Percentiles rank a stretch among this genome's conserved stretches.
Evolutionary conservation across 768 basidiomycete species (phyloP).

Genomic region (Mycena venus): DNA sequence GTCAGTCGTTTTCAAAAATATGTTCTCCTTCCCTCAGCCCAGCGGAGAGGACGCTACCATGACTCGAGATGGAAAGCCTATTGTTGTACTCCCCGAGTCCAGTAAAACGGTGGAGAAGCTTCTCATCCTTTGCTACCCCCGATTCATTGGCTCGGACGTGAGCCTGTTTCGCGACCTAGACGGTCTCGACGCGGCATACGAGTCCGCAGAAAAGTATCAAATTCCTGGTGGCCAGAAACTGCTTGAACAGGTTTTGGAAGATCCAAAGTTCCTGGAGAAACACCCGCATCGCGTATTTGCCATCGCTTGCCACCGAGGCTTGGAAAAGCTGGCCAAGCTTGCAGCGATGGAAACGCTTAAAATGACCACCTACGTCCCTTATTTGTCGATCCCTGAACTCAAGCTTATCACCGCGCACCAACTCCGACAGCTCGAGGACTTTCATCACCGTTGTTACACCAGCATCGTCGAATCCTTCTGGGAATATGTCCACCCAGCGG

Average conservation of each 20-base stretch:
- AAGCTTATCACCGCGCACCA: constrained; percentile 9
- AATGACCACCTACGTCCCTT: neutral
- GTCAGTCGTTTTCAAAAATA: constrained; percentile 49
- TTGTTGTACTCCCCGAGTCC: constrained; percentile 49
- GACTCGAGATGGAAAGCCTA: constrained; percentile 42
- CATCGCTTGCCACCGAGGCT: constrained; percentile 37
- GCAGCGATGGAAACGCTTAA: constrained; percentile 27
- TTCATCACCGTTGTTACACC: constrained; percentile 1
- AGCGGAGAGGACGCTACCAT: constrained; percentile 39
- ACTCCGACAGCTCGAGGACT: constrained; percentile 1
- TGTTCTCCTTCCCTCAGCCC: constrained; percentile 46
- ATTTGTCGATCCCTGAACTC: constrained; percentile 1
- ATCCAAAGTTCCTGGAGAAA: constrained; percentile 15
- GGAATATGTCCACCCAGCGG: neutral
- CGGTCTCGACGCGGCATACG: constrained; percentile 48
- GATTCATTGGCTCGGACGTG: constrained; percentile 33
- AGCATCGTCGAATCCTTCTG: too few relatives aligned
- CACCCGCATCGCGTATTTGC: constrained; percentile 38
- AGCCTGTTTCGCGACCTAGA: constrained; percentile 41
- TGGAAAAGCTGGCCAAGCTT: constrained; percentile 23
- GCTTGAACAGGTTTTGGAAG: constrained; percentile 21
- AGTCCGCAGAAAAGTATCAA: constrained; percentile 51
- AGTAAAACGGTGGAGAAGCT: constrained; percentile 47
- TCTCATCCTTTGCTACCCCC: constrained; percentile 50
- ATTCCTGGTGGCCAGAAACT: constrained; percentile 46